Evolutionary conservation across 192 early-diverging fungal species (phyloP), one percentile per base, ranked within the genome.

Genomic region (Podila epicladia): DNA sequence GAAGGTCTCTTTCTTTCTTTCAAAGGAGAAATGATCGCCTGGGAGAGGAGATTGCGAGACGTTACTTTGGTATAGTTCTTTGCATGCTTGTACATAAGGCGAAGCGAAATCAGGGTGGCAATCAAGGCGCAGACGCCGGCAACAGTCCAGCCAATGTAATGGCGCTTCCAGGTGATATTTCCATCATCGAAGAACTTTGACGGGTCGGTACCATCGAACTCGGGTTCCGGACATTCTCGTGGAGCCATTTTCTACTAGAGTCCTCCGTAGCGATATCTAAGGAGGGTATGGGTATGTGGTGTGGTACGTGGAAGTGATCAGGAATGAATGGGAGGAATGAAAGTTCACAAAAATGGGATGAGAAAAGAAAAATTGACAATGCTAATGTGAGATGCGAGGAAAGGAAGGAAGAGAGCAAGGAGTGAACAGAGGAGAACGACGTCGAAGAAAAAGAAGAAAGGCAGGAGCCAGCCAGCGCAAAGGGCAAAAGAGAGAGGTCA

Each of bases 141-240:
- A 29, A 91, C 64, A 55, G 82, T 82, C 90, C 90, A 91, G 13
- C 90, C 90, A 59, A 91, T 84, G 58, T 87, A 84, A 71, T 90
- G 89, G 6, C 77, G 77, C 49, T 80, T 80, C 77, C 77, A 80
- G 33, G 29, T 64, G 55, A 80, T 73, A 29, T 65, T 73, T 9
- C 68, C 32, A 15, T 71, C 77, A 57, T 73, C 66, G 65, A 69
- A 65, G 71, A 80, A 80, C 59, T 67, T 33, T 20, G 15, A 22
- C 1, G 77, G 77, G 41, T 80, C 77, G 33, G 71, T 65, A 24
- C 35, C 17, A 17, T 69, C 67, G 8, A 15, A 50, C 48, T 80
- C 77, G 31, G 49, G 64, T 28, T 58, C 41, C 22, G 77, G 77
- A 31, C 77, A 80, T 4, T n/a, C 38, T 2, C 22, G n/a, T 32